Percentiles rank a stretch among this genome's conserved stretches.
Evolutionary conservation across 306 rosid species (phyloP).

Genomic region (Dalbergia oliveri): DNA sequence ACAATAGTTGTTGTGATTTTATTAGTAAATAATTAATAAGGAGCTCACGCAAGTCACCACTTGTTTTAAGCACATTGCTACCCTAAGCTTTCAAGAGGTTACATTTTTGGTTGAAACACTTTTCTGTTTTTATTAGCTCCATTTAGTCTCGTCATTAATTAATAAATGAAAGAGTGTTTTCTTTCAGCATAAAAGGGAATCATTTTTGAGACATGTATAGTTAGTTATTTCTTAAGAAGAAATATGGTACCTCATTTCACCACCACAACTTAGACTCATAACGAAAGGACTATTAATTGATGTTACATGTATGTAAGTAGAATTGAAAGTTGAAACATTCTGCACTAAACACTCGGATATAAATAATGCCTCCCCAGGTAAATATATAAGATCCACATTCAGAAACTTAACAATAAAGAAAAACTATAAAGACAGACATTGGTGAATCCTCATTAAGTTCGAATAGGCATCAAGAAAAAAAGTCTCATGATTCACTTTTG

Average conservation of each 20-base stretch:
- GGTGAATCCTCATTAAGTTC: neutral
- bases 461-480: too few relatives aligned
- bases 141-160: too few relatives aligned
- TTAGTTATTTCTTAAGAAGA: too few relatives aligned
- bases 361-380: neutral
- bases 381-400: neutral
- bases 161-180: too few relatives aligned
- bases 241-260: neutral
- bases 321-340: conserved; percentile 2
- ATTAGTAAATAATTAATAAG: too few relatives aligned
- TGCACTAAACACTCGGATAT: neutral
- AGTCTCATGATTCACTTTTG: neutral
- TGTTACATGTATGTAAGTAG: neutral
- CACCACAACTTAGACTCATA: neutral
- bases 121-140: too few relatives aligned
- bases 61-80: neutral
- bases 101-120: neutral
- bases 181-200: too few relatives aligned
- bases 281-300: neutral
- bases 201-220: too few relatives aligned
- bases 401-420: neutral
- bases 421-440: neutral
- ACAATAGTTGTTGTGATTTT: neutral
- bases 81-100: neutral
- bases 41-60: neutral